Percentiles rank a stretch among this genome's conserved stretches.
These are phyloP conservation scores for Jamesozyma lodderae DNA, from an alignment of 805 yeast genomes.

Conservation along the genomic window DNA sequence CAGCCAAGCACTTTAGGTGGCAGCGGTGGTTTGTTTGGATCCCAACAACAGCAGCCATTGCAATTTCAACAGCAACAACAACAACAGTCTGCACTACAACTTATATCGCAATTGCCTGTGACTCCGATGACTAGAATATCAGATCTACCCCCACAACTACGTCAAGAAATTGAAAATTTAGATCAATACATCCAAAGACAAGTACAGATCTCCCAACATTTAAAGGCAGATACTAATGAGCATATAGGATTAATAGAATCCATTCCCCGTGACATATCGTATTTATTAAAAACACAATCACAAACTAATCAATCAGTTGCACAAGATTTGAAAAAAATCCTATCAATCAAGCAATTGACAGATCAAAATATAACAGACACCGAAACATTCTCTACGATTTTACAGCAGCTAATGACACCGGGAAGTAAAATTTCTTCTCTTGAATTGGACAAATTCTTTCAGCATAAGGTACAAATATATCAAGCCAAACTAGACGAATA, in stretches of 20 bases:
- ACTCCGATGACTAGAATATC: constrained; percentile 69
- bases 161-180: constrained; percentile 57
- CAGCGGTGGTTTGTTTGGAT: constrained; percentile 34
- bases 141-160: constrained; percentile 63
- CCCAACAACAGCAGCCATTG: constrained; percentile 13
- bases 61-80: constrained; percentile 21
- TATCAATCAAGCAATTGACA: constrained; percentile 37
- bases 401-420: constrained; percentile 42
- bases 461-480: constrained; percentile 32
- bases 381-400: constrained; percentile 44
- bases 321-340: constrained; percentile 39
- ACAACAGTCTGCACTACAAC: constrained; percentile 34
- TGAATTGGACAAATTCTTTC: constrained; percentile 51
- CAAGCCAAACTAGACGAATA: constrained; percentile 42
- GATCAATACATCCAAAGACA: constrained; percentile 68
- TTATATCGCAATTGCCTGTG: constrained; percentile 39
- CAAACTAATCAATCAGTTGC: constrained; percentile 57
- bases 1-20: too few relatives aligned
- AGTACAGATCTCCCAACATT: constrained; percentile 59
- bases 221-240: constrained; percentile 50
- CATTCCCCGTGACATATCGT: constrained; percentile 64
- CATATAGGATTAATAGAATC: constrained; percentile 59
- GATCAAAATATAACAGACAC: constrained; percentile 37
- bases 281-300: constrained; percentile 49
- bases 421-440: constrained; percentile 48